Conservation (phyloP, 257 asterid species). For the Scutellaria galericulata region DNA sequence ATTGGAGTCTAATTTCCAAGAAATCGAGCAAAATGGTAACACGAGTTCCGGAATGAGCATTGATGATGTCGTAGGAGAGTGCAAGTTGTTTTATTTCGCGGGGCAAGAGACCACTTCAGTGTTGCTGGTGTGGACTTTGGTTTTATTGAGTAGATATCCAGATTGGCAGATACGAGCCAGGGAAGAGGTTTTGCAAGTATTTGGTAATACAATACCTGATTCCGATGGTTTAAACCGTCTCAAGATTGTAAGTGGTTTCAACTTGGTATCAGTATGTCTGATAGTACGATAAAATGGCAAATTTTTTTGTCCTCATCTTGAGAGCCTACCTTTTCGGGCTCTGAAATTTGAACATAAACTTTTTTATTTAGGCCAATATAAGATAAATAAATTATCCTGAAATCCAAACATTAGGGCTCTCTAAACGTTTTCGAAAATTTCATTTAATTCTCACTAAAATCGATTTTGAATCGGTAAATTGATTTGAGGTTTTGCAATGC, state of each 20-base stretch:
- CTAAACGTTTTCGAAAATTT: too few relatives aligned
- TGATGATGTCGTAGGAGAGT: slow-evolving; percentile 47
- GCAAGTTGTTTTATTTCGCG: slow-evolving; percentile 58
- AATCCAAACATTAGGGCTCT: too few relatives aligned
- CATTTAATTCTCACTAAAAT: too few relatives aligned
- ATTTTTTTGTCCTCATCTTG: not conserved
- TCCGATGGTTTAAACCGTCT: slow-evolving; percentile 46
- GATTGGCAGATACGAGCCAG: slow-evolving; percentile 59
- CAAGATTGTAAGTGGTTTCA: slow-evolving; percentile 46
- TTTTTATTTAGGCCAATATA: too few relatives aligned
- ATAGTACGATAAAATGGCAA: not conserved
- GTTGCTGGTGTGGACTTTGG: slow-evolving; percentile 54
- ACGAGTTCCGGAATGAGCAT: slow-evolving; percentile 44
- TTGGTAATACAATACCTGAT: slow-evolving; percentile 37
- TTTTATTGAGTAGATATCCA: slow-evolving; percentile 41
- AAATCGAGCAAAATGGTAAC: slow-evolving; percentile 38
- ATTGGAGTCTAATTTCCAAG: slow-evolving; percentile 40
- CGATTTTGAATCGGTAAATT: too few relatives aligned
- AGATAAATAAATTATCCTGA: too few relatives aligned
- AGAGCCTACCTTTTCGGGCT: too few relatives aligned
- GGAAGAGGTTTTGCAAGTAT: slow-evolving; percentile 47
- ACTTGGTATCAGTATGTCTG: not conserved
- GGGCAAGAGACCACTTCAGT: slow-evolving; percentile 56
- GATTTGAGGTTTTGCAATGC: too few relatives aligned
- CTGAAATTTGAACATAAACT: too few relatives aligned